Conservation (phyloP, 129 eudicot species). For the Flaveria ramosissima region DNA sequence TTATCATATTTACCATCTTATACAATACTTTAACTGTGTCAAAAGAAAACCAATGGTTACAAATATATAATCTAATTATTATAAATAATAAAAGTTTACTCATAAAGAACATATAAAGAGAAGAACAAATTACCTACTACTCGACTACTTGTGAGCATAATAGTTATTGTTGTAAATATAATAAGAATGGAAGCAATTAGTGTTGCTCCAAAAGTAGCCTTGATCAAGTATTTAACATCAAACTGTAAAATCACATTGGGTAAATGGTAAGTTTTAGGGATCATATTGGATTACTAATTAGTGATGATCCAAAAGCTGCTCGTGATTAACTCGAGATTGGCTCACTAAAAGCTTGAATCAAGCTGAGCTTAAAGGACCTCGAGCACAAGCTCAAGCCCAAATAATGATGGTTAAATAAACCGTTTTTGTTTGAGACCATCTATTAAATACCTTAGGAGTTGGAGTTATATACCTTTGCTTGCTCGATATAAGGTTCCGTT, state of each 20-base stretch:
- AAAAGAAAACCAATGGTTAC: conserved; percentile 11
- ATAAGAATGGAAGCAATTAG: conserved; percentile 86
- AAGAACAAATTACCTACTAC: conserved; percentile 53
- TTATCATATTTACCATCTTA: conserved; percentile 57
- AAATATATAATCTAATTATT: neutral
- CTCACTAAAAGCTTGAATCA: too few species aligned
- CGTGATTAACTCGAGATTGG: neutral
- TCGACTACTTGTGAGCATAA: conserved; percentile 53
- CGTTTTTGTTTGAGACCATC: neutral
- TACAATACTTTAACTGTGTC: neutral
- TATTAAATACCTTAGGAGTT: neutral
- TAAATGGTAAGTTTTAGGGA: conserved; percentile 26
- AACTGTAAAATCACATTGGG: conserved; percentile 58
- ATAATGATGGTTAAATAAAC: neutral
- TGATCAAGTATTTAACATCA: conserved; percentile 72
- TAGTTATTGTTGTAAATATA: conserved; percentile 78
- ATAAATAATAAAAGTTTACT: neutral
- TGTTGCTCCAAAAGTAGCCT: conserved; percentile 87
- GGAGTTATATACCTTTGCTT: conserved; percentile 67
- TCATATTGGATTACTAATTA: neutral
- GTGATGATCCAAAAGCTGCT: neutral
- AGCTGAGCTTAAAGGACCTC: too few species aligned
- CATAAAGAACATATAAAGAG: neutral
- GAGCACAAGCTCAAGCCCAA: too few species aligned
- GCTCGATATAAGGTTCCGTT: conserved; percentile 69